These are phyloP conservation scores for Diddensiella caesifluorescens DNA, from an alignment of 805 yeast species.

Conservation along the genomic window DNA sequence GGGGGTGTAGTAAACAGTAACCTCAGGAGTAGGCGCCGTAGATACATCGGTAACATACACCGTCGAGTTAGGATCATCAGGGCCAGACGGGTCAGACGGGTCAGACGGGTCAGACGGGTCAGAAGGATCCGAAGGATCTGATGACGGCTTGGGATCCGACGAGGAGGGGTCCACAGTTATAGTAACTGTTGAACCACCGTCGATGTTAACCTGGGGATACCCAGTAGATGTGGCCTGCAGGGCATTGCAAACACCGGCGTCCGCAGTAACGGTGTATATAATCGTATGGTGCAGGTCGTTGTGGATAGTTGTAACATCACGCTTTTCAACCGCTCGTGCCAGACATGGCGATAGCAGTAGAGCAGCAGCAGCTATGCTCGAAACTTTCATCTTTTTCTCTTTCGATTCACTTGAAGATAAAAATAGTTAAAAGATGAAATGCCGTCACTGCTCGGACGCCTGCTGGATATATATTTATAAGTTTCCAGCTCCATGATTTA, in stretches of 20 bases:
- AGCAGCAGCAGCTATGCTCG: too few relatives aligned
- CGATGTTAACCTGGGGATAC: slow-evolving; percentile 24
- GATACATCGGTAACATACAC: slow-evolving; percentile 3
- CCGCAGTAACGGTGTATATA: slow-evolving; percentile 12
- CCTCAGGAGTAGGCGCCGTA: slow-evolving; percentile 11
- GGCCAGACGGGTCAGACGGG: slow-evolving; percentile 2
- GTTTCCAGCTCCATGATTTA: too few relatives aligned
- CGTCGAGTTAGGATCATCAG: slow-evolving; percentile 1
- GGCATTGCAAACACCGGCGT: slow-evolving; percentile 7
- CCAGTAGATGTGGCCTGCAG: slow-evolving; percentile 5
- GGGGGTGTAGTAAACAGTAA: slow-evolving; percentile 14
- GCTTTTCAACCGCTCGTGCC: too few relatives aligned
- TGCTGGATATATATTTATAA: too few relatives aligned
- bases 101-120: slow-evolving; percentile 6
- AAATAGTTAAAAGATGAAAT: too few relatives aligned
- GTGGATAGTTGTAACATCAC: too few relatives aligned
- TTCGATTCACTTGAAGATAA: too few relatives aligned
- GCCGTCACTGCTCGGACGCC: too few relatives aligned
- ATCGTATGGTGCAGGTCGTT: slow-evolving; percentile 10
- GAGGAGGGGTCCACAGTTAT: slow-evolving; percentile 7
- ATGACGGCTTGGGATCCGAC: slow-evolving; percentile 4
- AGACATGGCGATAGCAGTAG: too few relatives aligned
- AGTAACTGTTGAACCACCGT: slow-evolving; percentile 16
- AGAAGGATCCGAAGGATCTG: slow-evolving; percentile 4
- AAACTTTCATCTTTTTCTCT: too few relatives aligned